Percentiles rank a stretch among this genome's conserved stretches.
Conservation (phyloP, 2,329 filamentous ascomycete species). For the Exophiala dermatitidis region DNA sequence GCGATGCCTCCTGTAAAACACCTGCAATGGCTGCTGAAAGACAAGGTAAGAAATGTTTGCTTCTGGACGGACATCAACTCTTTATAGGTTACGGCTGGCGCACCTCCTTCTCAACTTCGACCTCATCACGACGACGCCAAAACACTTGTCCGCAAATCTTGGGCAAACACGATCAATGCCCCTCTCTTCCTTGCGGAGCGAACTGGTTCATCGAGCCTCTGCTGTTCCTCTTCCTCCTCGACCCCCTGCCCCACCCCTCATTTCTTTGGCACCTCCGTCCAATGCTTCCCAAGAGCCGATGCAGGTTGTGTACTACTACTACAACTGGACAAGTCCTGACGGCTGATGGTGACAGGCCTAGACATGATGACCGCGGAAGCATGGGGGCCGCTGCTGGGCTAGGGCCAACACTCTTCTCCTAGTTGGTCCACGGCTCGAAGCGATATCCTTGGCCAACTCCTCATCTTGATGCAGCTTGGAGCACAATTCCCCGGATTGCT, state of each 20-base stretch:
- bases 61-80: slow-evolving; percentile 12
- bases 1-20: neutral
- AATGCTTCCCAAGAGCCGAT: neutral
- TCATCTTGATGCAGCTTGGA: neutral
- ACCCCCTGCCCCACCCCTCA: slow-evolving; percentile 14
- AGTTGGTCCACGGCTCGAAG: neutral
- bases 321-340: neutral
- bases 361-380: neutral
- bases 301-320: neutral
- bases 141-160: slow-evolving; percentile 4
- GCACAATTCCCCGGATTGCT: neutral
- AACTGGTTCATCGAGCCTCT: neutral
- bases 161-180: slow-evolving; percentile 2
- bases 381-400: neutral
- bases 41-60: neutral
- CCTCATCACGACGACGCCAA: neutral
- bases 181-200: slow-evolving; percentile 15
- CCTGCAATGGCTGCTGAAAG: neutral
- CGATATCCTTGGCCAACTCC: neutral
- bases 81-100: slow-evolving; percentile 1
- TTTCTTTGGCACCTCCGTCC: neutral
- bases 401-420: neutral
- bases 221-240: neutral
- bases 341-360: slow-evolving; percentile 1
- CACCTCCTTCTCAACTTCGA: slow-evolving; percentile 1